Evolutionary conservation across 2,329 filamentous ascomycete genomes (phyloP).

Genomic region (Aspergillus ochraceus): DNA sequence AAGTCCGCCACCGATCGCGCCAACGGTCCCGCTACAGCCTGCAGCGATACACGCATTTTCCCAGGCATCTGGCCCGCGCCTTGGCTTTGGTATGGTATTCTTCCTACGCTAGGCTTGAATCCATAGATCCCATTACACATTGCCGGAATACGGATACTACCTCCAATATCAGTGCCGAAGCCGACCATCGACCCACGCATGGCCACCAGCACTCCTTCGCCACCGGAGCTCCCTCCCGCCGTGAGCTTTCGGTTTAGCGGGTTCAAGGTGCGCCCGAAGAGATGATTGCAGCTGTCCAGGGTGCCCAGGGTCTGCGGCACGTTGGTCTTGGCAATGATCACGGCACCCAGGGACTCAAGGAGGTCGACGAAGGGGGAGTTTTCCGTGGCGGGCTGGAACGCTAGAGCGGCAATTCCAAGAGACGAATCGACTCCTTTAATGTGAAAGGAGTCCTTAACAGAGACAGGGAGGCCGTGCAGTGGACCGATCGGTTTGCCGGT

Average conservation of each 20-base stretch:
- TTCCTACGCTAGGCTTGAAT: constrained; percentile 49
- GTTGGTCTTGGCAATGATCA: constrained; percentile 71
- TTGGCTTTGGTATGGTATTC: constrained; percentile 56
- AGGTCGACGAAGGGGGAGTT: constrained; percentile 61
- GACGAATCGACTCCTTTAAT: constrained; percentile 53
- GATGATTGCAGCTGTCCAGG: constrained; percentile 60
- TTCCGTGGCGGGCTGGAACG: constrained; percentile 57
- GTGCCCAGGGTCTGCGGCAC: constrained; percentile 57
- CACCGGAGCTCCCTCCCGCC: constrained; percentile 65
- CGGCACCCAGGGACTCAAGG: constrained; percentile 60
- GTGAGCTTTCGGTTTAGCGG: constrained; percentile 62
- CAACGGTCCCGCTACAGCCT: constrained; percentile 47
- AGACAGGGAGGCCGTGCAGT: constrained; percentile 62
- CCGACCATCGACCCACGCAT: constrained; percentile 61
- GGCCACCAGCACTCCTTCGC: constrained; percentile 61
- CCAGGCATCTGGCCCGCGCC: constrained; percentile 49
- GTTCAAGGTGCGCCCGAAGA: constrained; percentile 64
- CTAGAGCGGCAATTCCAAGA: constrained; percentile 60
- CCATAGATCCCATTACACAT: constrained; percentile 55
- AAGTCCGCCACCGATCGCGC: constrained; percentile 42
- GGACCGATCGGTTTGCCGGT: constrained; percentile 53
- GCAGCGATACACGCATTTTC: constrained; percentile 51
- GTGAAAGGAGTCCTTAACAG: constrained; percentile 49
- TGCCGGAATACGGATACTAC: constrained; percentile 48
- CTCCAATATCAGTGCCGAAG: constrained; percentile 62